Percentiles rank a stretch among this genome's conserved stretches.
These are phyloP conservation scores for Paramecium sexaurelia DNA, from an alignment of 73 alveolate species.

Conservation along the genomic window DNA sequence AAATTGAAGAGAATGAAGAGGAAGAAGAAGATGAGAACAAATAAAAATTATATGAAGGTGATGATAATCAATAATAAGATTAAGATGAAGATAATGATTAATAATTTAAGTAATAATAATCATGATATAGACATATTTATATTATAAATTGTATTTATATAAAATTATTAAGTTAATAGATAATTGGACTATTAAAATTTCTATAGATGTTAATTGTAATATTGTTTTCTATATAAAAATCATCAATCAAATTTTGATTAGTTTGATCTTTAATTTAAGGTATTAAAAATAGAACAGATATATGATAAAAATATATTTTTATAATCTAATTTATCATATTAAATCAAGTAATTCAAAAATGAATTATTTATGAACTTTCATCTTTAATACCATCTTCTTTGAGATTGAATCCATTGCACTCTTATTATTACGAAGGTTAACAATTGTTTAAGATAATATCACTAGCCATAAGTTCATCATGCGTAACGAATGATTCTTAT, in stretches of 20 bases:
- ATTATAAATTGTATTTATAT: too few relatives aligned
- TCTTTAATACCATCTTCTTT: constrained; percentile 28
- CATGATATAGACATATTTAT: too few relatives aligned
- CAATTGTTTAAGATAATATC: neutral
- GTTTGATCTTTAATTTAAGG: neutral
- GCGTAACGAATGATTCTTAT: constrained; percentile 30
- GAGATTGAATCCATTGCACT: neutral
- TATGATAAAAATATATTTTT: neutral
- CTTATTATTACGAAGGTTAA: neutral
- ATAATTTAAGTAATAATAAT: neutral
- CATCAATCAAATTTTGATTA: neutral
- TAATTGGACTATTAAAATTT: too few relatives aligned
- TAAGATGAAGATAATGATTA: neutral
- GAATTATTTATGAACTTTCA: neutral
- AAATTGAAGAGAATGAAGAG: constrained; percentile 79
- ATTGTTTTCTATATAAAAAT: neutral
- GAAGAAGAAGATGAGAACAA: constrained; percentile 60
- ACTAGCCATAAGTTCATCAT: constrained; percentile 19
- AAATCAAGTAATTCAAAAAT: neutral
- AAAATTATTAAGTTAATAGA: too few relatives aligned
- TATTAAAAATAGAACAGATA: neutral
- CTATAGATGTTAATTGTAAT: neutral
- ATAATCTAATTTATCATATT: too few relatives aligned
- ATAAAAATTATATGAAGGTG: constrained; percentile 41
- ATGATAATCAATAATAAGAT: constrained; percentile 34